phyloP scores from a whole-genome alignment of 495 filamentous ascomycete species.

The Paragyromitra xinjiangensis region DNA sequence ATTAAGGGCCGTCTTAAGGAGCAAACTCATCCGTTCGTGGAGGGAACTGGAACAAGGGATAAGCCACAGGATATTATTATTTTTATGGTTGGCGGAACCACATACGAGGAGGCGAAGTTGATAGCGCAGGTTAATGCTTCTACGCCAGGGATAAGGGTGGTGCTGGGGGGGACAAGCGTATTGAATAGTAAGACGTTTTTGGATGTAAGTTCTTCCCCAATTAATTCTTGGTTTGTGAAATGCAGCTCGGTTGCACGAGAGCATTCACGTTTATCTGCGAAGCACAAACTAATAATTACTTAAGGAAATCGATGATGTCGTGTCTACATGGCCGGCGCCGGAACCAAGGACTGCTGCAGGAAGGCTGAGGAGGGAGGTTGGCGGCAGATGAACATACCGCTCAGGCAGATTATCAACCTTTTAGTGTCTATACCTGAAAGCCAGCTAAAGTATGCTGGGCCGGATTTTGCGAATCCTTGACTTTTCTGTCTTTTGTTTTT shows the following conservation, averaged over 20 bases:
- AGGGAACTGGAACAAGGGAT: constrained; percentile 84
- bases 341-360: constrained; percentile 73
- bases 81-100: constrained; percentile 90
- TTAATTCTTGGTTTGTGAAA: not conserved
- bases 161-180: constrained; percentile 83
- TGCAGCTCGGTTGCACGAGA: not conserved
- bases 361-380: constrained; percentile 62
- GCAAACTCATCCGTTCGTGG: constrained; percentile 88
- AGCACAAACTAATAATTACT: constrained; percentile 4
- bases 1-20: constrained; percentile 89
- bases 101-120: constrained; percentile 96
- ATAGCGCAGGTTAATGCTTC: constrained; percentile 91
- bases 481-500: constrained; percentile 11
- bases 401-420: not conserved
- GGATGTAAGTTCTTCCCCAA: constrained; percentile 61
- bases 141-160: constrained; percentile 84
- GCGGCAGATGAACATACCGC: constrained; percentile 23
- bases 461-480: not conserved
- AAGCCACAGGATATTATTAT: constrained; percentile 97
- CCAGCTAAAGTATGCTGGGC: not conserved
- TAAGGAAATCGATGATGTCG: constrained; percentile 77
- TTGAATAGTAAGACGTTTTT: constrained; percentile 88
- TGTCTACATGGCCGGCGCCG: constrained; percentile 80
- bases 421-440: not conserved
- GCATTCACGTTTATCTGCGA: not conserved